A percentile compares a stretch with the other conserved stretches of the same genome.
These are phyloP conservation scores for Saccharomycopsis babjevae DNA, from an alignment of 805 yeast genomes.

Conservation along the genomic window DNA sequence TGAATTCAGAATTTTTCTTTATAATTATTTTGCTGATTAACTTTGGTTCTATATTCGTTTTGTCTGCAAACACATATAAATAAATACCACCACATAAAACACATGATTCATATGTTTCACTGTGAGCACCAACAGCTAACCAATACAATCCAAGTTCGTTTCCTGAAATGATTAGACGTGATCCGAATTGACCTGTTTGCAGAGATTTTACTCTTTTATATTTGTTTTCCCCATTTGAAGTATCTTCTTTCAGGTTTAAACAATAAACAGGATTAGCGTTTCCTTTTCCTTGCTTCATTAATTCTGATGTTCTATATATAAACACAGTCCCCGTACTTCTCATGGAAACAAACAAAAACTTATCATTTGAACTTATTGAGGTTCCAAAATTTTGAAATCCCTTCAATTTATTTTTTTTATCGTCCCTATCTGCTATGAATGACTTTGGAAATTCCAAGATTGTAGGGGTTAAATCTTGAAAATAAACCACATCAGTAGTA, in stretches of 20 bases:
- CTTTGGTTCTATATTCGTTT: background rate
- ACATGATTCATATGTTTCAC: slow-evolving; percentile 24
- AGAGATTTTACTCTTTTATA: slow-evolving; percentile 19
- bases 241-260: background rate
- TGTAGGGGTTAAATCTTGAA: slow-evolving; percentile 3
- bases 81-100: slow-evolving; percentile 34
- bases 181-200: slow-evolving; percentile 24
- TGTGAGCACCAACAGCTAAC: slow-evolving; percentile 26
- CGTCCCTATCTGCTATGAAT: background rate
- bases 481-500: background rate
- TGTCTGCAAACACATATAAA: slow-evolving; percentile 21
- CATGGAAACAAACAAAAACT: slow-evolving; percentile 28
- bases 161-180: slow-evolving; percentile 20
- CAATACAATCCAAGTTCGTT: slow-evolving; percentile 19
- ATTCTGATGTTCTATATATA: slow-evolving; percentile 21
- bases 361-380: slow-evolving; percentile 23
- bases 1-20: slow-evolving; percentile 1
- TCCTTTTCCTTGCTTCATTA: background rate
- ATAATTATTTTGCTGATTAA: background rate
- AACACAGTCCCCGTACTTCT: slow-evolving; percentile 31
- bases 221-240: background rate
- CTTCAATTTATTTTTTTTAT: slow-evolving; percentile 6
- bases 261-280: background rate
- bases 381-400: slow-evolving; percentile 36
- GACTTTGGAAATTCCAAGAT: slow-evolving; percentile 19